Evolutionary conservation across 305 asterid species (phyloP).

Genomic region (Fraxinus paxiana): DNA sequence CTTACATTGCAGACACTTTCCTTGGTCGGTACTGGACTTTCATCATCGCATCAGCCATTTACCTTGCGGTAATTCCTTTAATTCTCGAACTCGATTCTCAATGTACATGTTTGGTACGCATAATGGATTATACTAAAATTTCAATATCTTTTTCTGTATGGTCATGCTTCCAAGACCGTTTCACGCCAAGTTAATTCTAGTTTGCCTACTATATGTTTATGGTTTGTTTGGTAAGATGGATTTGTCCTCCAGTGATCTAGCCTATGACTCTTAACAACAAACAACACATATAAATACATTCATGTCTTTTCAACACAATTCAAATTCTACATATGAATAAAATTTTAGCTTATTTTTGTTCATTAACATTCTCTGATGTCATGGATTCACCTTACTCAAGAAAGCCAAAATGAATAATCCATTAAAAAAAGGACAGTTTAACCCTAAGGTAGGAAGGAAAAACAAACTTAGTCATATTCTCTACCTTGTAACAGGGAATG

Average conservation of each 20-base stretch:
- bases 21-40: slow-evolving; percentile 82
- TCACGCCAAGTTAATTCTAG: neutral
- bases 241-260: neutral
- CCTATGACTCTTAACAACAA: neutral
- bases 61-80: slow-evolving; percentile 38
- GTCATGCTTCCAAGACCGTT: neutral
- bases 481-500: slow-evolving; percentile 49
- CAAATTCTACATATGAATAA: neutral
- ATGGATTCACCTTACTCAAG: neutral
- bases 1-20: slow-evolving; percentile 63
- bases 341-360: neutral
- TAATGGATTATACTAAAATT: neutral
- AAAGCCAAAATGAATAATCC: neutral
- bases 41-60: slow-evolving; percentile 50
- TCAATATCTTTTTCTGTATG: neutral
- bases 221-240: neutral
- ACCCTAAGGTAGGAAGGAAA: neutral
- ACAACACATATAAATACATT: neutral
- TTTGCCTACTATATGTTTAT: neutral
- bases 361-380: neutral
- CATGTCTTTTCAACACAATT: neutral
- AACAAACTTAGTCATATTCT: neutral
- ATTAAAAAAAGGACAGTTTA: neutral
- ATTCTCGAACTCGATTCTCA: neutral
- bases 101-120: neutral